A percentile compares a stretch with the other conserved stretches of the same genome.
Evolutionary conservation across 305 asterid genomes (phyloP).

Genomic region (Rubia peregrina): DNA sequence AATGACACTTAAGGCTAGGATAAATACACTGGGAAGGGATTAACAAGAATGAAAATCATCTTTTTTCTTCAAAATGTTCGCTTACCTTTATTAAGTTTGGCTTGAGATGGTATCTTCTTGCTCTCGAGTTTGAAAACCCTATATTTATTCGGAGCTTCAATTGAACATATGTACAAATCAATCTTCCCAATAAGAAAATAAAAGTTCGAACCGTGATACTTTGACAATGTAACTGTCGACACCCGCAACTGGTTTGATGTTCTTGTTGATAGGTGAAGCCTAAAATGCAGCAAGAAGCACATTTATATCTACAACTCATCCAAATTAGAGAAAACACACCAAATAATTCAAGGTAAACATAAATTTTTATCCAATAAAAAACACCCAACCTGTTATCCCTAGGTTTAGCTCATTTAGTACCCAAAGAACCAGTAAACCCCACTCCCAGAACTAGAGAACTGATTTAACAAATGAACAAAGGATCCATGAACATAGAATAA

Average conservation of each 20-base stretch:
- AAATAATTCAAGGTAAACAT: neutral
- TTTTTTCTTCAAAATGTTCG: neutral
- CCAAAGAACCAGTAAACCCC: constrained; percentile 83
- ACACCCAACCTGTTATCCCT: constrained; percentile 71
- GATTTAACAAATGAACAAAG: constrained; percentile 18
- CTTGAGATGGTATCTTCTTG: constrained; percentile 86
- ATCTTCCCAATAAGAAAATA: neutral
- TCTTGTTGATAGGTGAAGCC: constrained; percentile 85
- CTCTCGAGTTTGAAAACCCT: constrained; percentile 84
- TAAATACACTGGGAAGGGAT: neutral
- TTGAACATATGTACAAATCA: neutral
- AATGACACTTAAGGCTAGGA: too few species aligned
- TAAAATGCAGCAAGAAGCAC: constrained; percentile 25
- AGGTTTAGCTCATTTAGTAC: constrained; percentile 61
- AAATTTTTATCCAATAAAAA: neutral
- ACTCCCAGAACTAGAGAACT: constrained; percentile 76
- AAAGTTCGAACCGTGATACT: constrained; percentile 33
- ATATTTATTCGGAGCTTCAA: constrained; percentile 17
- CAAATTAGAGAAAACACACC: neutral
- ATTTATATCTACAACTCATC: constrained; percentile 8
- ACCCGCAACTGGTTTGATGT: constrained; percentile 58
- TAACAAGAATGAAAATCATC: neutral
- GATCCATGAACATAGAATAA: neutral
- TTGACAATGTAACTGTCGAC: constrained; percentile 65
- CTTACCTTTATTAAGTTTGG: constrained; percentile 73